phyloP scores from a whole-genome alignment of 2,329 filamentous ascomycete genomes.

The Lachnellula suecica region DNA sequence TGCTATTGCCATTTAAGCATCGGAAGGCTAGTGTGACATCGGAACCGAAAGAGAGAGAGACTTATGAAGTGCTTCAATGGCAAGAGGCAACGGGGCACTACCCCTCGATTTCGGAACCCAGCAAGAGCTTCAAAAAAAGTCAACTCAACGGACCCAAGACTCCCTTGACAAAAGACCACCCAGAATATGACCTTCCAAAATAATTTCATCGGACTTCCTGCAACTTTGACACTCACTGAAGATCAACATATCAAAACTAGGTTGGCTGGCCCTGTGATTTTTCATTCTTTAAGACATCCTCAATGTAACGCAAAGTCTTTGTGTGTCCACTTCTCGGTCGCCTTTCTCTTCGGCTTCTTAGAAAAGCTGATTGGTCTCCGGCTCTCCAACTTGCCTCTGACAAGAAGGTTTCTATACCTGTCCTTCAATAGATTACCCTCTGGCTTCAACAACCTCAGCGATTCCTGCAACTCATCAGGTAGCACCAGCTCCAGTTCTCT shows the following conservation, averaged over 20 bases:
- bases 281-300: neutral
- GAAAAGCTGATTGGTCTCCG: slow-evolving; percentile 75
- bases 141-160: too few relatives aligned
- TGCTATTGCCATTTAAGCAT: too few relatives aligned
- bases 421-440: slow-evolving; percentile 96
- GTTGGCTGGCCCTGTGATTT: neutral
- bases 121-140: too few relatives aligned
- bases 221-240: too few relatives aligned
- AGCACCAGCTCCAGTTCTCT: slow-evolving; percentile 79
- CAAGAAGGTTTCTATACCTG: slow-evolving; percentile 82
- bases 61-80: too few relatives aligned
- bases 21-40: too few relatives aligned
- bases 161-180: too few relatives aligned
- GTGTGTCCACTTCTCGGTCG: slow-evolving; percentile 95
- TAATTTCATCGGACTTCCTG: too few relatives aligned
- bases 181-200: too few relatives aligned
- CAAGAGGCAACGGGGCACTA: too few relatives aligned
- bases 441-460: slow-evolving; percentile 79
- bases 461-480: slow-evolving; percentile 79
- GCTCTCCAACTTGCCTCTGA: slow-evolving; percentile 86
- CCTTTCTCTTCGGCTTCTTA: slow-evolving; percentile 77
- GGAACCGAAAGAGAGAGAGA: too few relatives aligned
- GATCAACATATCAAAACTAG: neutral
- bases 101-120: too few relatives aligned
- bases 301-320: slow-evolving; percentile 72